Percentiles rank a stretch among this genome's conserved stretches.
Conservation (phyloP, 2,329 filamentous ascomycete genomes). For the Hypoxylon sp. region DNA sequence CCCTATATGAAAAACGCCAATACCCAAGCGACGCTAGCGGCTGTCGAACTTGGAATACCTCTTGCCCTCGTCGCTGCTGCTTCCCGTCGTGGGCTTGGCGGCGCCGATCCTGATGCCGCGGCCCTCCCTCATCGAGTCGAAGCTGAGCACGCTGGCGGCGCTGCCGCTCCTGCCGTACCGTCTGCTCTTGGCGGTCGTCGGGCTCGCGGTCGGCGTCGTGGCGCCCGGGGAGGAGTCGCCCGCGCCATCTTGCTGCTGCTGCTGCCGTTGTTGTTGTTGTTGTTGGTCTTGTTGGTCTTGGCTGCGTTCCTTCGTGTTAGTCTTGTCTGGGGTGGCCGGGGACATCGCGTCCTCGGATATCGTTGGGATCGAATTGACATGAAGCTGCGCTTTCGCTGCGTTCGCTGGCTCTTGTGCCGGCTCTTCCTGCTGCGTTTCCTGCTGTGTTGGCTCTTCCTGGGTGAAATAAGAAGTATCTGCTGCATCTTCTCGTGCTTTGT, state of each 20-base stretch:
- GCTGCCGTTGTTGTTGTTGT: no score
- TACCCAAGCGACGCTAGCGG: not conserved
- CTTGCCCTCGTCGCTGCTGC: conserved; percentile 39
- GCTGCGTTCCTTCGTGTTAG: conserved; percentile 7
- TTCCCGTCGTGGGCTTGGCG: conserved; percentile 48
- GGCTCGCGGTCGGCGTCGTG: conserved; percentile 30
- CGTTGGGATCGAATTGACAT: conserved; percentile 29
- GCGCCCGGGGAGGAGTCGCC: conserved; percentile 13
- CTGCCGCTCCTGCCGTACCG: conserved; percentile 40
- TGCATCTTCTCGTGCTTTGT: conserved; percentile 41
- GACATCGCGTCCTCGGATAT: conserved; percentile 29
- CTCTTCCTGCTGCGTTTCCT: no score
- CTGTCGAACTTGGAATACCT: conserved; percentile 6
- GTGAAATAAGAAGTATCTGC: conserved; percentile 13
- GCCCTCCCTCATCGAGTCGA: conserved; percentile 50
- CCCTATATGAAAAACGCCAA: no score
- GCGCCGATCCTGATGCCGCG: conserved; percentile 53
- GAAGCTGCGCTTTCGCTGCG: conserved; percentile 23
- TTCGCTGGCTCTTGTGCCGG: conserved; percentile 6
- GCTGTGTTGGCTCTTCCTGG: not conserved
- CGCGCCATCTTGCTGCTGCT: conserved; percentile 27
- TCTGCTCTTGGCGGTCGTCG: conserved; percentile 23
- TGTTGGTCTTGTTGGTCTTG: no score
- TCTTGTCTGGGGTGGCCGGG: conserved; percentile 28
- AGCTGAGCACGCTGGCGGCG: conserved; percentile 49